Conservation (phyloP, 176 grass and related monocot genomes). For the Musa schizocarpa region DNA sequence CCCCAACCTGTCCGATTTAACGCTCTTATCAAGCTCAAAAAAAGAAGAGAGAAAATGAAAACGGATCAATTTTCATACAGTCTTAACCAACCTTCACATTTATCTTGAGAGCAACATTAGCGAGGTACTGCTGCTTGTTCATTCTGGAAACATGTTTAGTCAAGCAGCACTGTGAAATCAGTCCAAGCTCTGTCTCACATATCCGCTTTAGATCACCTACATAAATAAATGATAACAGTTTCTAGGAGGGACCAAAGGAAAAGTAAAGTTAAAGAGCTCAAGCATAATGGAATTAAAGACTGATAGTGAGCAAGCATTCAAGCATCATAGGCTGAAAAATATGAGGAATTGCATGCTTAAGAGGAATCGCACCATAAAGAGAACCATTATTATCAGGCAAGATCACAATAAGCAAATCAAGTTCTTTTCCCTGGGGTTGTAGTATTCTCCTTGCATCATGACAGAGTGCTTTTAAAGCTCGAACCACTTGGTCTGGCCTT, state of each 20-base stretch:
- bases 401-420: slow-evolving; percentile 75
- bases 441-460: slow-evolving; percentile 53
- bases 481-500: slow-evolving; percentile 49
- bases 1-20: slow-evolving; percentile 2
- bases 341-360: not conserved
- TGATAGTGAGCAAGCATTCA: not conserved
- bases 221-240: not conserved
- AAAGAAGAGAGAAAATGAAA: slow-evolving; percentile 10
- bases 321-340: not conserved
- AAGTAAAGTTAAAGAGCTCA: not conserved
- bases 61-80: not conserved
- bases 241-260: not conserved
- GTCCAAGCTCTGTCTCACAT: slow-evolving; percentile 84
- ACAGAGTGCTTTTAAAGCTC: slow-evolving; percentile 42
- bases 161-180: slow-evolving; percentile 70
- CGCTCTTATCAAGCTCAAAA: not conserved
- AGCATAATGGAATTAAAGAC: not conserved
- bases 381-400: slow-evolving; percentile 86
- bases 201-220: slow-evolving; percentile 85
- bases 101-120: slow-evolving; percentile 42
- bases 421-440: slow-evolving; percentile 46
- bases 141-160: slow-evolving; percentile 79
- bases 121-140: slow-evolving; percentile 66
- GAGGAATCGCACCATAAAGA: slow-evolving; percentile 54
- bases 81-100: slow-evolving; percentile 9